Conservation (phyloP, 116 monocot genomes). For the Zostera marina region DNA sequence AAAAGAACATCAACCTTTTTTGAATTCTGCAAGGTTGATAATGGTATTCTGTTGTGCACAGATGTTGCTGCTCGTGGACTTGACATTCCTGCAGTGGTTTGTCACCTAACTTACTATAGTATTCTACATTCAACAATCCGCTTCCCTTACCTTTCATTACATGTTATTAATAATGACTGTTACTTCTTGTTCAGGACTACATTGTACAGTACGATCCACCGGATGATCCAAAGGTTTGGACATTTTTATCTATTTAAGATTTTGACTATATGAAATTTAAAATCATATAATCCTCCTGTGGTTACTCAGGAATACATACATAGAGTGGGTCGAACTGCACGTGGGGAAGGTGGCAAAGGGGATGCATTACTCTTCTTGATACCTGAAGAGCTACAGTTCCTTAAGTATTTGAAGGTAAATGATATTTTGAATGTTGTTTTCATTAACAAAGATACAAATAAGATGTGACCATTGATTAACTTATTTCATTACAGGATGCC, state of each 20-base stretch:
- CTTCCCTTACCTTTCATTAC: neutral
- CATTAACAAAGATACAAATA: neutral
- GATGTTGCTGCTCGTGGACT: constrained; percentile 95
- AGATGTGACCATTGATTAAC: neutral
- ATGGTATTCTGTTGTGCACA: constrained; percentile 82
- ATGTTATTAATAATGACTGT: neutral
- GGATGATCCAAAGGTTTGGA: constrained; percentile 82
- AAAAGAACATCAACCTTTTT: constrained; percentile 85
- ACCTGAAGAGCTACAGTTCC: constrained; percentile 77
- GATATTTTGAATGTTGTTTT: neutral
- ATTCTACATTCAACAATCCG: neutral
- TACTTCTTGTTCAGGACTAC: constrained; percentile 45
- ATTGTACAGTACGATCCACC: constrained; percentile 98
- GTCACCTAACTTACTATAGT: constrained; percentile 7
- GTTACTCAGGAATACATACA: constrained; percentile 69
- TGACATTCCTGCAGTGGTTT: constrained; percentile 91
- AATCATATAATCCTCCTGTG: neutral
- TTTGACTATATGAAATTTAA: neutral
- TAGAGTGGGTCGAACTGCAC: constrained; percentile 88
- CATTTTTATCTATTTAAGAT: neutral
- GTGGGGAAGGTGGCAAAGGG: constrained; percentile 71
- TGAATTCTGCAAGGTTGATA: constrained; percentile 76
- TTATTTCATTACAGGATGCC: constrained; percentile 34
- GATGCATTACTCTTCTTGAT: constrained; percentile 69
- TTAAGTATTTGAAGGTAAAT: constrained; percentile 61